Percentiles rank a stretch among this genome's conserved stretches.
Conservation (phyloP, 495 filamentous ascomycete genomes). For the Hypoxylon rickii region DNA sequence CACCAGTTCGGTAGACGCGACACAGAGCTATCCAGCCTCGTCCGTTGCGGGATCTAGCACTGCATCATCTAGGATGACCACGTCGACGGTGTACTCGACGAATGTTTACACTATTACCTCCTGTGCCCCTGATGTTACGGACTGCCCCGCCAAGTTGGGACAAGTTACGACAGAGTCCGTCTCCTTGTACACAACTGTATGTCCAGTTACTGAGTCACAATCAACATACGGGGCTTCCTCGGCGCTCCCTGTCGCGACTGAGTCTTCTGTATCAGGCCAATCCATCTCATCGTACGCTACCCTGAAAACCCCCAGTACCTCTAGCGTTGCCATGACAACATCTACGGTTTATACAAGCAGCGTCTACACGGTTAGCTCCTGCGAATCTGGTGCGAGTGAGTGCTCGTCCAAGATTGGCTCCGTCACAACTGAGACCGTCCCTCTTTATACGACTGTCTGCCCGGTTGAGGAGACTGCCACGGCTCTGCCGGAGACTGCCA, state of each 20-base stretch:
- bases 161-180: constrained; percentile 59
- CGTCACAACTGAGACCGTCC: constrained; percentile 53
- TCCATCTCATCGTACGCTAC: constrained; percentile 32
- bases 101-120: constrained; percentile 61
- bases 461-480: constrained; percentile 42
- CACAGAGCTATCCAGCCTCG: constrained; percentile 16
- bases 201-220: constrained; percentile 54
- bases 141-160: constrained; percentile 61
- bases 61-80: constrained; percentile 45
- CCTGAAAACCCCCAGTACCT: constrained; percentile 42
- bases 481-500: constrained; percentile 10
- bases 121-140: constrained; percentile 60
- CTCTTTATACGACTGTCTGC: constrained; percentile 52
- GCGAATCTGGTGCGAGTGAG: constrained; percentile 54
- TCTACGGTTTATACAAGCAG: constrained; percentile 61
- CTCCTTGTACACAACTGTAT: constrained; percentile 64
- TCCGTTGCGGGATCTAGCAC: constrained; percentile 46
- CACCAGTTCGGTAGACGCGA: constrained; percentile 1
- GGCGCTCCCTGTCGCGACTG: constrained; percentile 18
- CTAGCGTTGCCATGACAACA: constrained; percentile 44
- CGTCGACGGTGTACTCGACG: constrained; percentile 64
- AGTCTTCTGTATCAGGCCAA: constrained; percentile 16
- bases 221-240: constrained; percentile 23
- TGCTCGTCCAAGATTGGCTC: constrained; percentile 57
- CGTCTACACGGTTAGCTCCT: constrained; percentile 57